Conservation (phyloP, 306 rosid genomes). For the Vigna unguiculata region DNA sequence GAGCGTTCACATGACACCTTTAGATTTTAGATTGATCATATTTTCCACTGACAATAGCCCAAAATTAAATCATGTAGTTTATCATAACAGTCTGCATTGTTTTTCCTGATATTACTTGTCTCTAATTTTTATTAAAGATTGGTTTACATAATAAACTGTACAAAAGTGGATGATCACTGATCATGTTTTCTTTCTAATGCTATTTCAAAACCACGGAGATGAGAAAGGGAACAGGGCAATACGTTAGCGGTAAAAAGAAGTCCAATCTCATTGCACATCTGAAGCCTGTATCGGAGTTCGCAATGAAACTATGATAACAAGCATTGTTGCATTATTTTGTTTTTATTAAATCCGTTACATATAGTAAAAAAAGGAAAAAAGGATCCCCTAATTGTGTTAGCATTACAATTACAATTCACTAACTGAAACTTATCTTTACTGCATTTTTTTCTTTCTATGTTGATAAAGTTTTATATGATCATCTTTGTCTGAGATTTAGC, state of each 20-base stretch:
- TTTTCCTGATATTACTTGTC: conserved; percentile 1
- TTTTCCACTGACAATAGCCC: not conserved
- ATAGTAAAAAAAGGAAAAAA: not conserved
- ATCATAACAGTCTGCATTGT: not conserved
- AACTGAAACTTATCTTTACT: conserved; percentile 17
- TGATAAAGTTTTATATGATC: conserved; percentile 6
- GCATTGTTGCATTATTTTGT: not conserved
- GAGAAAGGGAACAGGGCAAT: not conserved
- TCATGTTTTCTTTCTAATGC: not conserved
- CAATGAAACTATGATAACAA: conserved; percentile 2
- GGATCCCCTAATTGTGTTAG: not conserved
- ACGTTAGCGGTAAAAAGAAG: not conserved
- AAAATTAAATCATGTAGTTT: conserved; percentile 4
- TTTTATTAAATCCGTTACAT: not conserved
- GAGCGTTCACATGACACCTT: not conserved
- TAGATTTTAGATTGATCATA: not conserved
- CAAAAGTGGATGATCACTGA: too few species aligned
- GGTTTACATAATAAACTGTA: too few species aligned
- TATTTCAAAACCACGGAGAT: not conserved
- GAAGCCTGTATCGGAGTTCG: not conserved
- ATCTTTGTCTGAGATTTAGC: conserved; percentile 20
- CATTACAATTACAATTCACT: not conserved
- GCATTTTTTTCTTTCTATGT: not conserved
- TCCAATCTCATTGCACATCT: conserved; percentile 1
- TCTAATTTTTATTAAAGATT: not conserved